phyloP scores from a whole-genome alignment of 2,329 filamentous ascomycete species.

The Clonostachys rhizophaga region DNA sequence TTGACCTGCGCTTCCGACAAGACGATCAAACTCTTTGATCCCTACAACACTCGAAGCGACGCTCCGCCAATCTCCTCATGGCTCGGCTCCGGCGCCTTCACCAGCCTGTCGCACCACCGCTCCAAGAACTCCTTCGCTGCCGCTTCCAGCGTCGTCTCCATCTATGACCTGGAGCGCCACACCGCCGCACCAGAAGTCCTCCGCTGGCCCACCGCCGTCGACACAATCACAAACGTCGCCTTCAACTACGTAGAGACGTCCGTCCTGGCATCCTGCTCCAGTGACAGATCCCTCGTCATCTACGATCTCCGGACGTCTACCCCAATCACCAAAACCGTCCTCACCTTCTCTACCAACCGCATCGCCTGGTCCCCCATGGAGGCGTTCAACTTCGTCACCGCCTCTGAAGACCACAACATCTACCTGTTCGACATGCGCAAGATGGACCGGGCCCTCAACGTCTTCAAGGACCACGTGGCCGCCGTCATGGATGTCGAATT shows the following conservation, averaged over 20 bases:
- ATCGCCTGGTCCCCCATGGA: slow-evolving; percentile 96
- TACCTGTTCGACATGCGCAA: slow-evolving; percentile 90
- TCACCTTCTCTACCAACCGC: slow-evolving; percentile 79
- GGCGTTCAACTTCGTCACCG: slow-evolving; percentile 89
- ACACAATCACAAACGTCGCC: slow-evolving; percentile 82
- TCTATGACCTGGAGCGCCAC: slow-evolving; percentile 83
- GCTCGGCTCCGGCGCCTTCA: slow-evolving; percentile 80
- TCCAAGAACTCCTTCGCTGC: slow-evolving; percentile 75
- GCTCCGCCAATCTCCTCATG: slow-evolving; percentile 77
- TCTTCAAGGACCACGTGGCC: slow-evolving; percentile 81
- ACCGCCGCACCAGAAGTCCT: slow-evolving; percentile 79
- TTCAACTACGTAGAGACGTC: slow-evolving; percentile 96
- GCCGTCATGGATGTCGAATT: slow-evolving; percentile 98
- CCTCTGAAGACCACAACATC: slow-evolving; percentile 90
- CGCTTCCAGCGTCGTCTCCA: slow-evolving; percentile 70
- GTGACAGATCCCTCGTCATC: slow-evolving; percentile 80
- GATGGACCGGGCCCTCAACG: slow-evolving; percentile 80
- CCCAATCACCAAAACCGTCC: slow-evolving; percentile 73
- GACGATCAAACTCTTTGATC: slow-evolving; percentile 87
- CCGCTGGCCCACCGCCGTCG: slow-evolving; percentile 80
- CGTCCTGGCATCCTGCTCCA: slow-evolving; percentile 78
- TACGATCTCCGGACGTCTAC: slow-evolving; percentile 88
- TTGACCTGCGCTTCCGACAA: slow-evolving; percentile 84
- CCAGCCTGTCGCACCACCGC: slow-evolving; percentile 77
- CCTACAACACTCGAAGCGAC: slow-evolving; percentile 68